phyloP scores from a whole-genome alignment of 805 yeast species.

The Millerozyma miso region DNA sequence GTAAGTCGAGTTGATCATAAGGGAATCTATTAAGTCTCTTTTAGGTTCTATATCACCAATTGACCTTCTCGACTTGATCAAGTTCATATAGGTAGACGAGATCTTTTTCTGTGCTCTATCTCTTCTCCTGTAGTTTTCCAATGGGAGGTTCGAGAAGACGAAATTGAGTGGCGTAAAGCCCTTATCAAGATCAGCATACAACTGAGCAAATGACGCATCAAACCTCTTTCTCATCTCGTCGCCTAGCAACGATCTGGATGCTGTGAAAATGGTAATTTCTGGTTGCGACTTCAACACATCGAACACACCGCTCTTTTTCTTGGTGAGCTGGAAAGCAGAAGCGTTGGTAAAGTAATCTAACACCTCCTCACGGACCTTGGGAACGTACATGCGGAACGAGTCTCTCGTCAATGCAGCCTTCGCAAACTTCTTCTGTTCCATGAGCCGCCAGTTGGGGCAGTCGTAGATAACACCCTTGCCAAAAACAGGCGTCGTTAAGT shows the following conservation, averaged over 20 bases:
- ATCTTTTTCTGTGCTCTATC: slow-evolving; percentile 85
- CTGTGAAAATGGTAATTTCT: slow-evolving; percentile 94
- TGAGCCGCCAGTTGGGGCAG: slow-evolving; percentile 86
- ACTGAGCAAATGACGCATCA: slow-evolving; percentile 75
- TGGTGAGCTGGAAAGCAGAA: slow-evolving; percentile 40
- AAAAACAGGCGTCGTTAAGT: slow-evolving; percentile 97
- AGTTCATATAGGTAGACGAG: slow-evolving; percentile 72
- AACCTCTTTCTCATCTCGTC: slow-evolving; percentile 84
- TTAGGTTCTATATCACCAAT: slow-evolving; percentile 69
- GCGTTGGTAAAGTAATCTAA: slow-evolving; percentile 57
- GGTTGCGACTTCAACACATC: slow-evolving; percentile 84
- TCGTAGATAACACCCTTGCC: slow-evolving; percentile 98
- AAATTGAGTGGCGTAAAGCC: slow-evolving; percentile 96
- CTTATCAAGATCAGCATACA: slow-evolving; percentile 89
- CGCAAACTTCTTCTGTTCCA: slow-evolving; percentile 98
- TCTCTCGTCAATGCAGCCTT: slow-evolving; percentile 84
- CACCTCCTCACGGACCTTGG: slow-evolving; percentile 78
- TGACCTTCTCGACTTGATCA: slow-evolving; percentile 70
- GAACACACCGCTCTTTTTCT: slow-evolving; percentile 42
- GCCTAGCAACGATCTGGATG: slow-evolving; percentile 87
- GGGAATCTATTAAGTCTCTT: slow-evolving; percentile 85
- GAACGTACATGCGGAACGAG: slow-evolving; percentile 81
- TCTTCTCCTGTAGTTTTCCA: slow-evolving; percentile 78
- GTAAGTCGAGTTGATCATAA: slow-evolving; percentile 78
- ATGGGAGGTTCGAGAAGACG: slow-evolving; percentile 90